These are phyloP conservation scores for Sporothrix brasiliensis DNA, from an alignment of 2,329 filamentous ascomycete species.

Conservation along the genomic window DNA sequence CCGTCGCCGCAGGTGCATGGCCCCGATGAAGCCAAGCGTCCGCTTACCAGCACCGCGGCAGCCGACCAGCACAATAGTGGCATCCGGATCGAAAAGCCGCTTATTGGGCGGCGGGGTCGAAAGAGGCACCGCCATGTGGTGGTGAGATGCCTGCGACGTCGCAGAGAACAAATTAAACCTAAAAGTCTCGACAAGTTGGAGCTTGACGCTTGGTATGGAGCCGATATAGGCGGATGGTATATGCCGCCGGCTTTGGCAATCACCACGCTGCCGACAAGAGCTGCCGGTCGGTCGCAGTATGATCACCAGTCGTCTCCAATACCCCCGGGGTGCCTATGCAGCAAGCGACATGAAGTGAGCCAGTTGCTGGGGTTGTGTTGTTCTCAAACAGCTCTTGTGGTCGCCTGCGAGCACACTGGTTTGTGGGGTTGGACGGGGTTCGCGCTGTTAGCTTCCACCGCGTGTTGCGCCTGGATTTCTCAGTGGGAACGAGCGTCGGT, in stretches of 20 bases:
- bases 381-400: neutral
- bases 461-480: slow-evolving; percentile 7
- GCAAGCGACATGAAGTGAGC: slow-evolving; percentile 13
- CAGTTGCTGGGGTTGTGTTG: slow-evolving; percentile 3
- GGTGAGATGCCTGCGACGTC: neutral
- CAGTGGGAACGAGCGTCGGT: neutral
- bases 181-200: neutral
- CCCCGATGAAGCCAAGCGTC: slow-evolving; percentile 71
- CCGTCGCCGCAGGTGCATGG: slow-evolving; percentile 66
- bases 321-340: slow-evolving; percentile 18
- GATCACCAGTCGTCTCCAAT: slow-evolving; percentile 1
- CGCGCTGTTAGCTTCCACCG: neutral
- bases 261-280: slow-evolving; percentile 18
- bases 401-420: neutral
- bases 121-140: slow-evolving; percentile 25
- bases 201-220: neutral
- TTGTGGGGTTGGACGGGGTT: neutral
- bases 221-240: neutral
- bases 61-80: slow-evolving; percentile 71
- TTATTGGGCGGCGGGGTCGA: slow-evolving; percentile 43
- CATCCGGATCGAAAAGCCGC: slow-evolving; percentile 58
- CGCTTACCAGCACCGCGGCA: slow-evolving; percentile 73
- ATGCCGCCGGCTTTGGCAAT: neutral
- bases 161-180: neutral
- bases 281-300: slow-evolving; percentile 19